Percentiles rank a stretch among this genome's conserved stretches.
Evolutionary conservation across 805 yeast species (phyloP).

Genomic region (Pichia scutulata): DNA sequence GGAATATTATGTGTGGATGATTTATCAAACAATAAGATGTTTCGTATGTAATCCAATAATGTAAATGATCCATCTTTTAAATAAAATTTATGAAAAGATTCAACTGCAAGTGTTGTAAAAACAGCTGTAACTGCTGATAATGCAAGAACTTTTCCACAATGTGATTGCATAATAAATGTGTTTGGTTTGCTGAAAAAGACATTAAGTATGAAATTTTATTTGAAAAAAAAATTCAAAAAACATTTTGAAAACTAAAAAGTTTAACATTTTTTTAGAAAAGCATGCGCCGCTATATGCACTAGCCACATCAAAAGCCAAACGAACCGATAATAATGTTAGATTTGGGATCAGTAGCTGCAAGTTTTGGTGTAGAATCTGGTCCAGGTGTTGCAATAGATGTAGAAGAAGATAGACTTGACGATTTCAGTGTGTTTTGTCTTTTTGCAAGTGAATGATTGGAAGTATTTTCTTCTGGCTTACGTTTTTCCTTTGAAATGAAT

Average conservation of each 20-base stretch:
- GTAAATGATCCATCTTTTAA: constrained; percentile 4
- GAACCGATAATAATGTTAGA: constrained; percentile 8
- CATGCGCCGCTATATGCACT: background rate
- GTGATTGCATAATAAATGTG: background rate
- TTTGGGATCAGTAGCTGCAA: background rate
- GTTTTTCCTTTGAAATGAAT: background rate
- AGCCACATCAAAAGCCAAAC: constrained; percentile 3
- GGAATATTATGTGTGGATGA: background rate
- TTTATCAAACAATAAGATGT: background rate
- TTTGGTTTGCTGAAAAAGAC: background rate
- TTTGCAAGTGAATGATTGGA: background rate
- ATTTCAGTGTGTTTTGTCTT: background rate
- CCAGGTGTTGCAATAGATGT: background rate
- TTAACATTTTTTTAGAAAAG: background rate
- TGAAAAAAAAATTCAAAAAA: background rate
- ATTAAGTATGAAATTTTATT: background rate
- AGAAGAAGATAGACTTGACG: background rate
- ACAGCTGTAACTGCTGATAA: constrained; percentile 3
- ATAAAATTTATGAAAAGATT: constrained; percentile 3
- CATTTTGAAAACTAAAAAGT: background rate
- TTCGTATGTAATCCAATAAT: constrained; percentile 7
- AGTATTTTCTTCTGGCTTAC: background rate
- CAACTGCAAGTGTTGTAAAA: constrained; percentile 5
- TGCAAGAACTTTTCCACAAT: background rate
- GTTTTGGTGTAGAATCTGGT: background rate